These are phyloP conservation scores for Niveomyces coronatus DNA, from an alignment of 2,329 filamentous ascomycete genomes.

Conservation along the genomic window DNA sequence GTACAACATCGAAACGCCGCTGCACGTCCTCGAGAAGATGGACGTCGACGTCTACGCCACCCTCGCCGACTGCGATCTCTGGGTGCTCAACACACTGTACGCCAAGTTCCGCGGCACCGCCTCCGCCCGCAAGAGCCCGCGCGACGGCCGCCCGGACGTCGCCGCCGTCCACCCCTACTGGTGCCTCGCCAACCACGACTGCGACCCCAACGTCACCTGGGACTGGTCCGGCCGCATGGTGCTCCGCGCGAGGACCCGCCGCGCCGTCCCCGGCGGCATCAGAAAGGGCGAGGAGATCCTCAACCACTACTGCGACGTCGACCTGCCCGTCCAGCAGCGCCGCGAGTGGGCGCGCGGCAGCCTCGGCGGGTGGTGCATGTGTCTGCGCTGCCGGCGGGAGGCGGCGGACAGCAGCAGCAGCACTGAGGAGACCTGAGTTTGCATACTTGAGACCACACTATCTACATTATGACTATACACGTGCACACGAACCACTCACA, in stretches of 20 bases:
- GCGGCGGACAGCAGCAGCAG: neutral
- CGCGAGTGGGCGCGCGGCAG: slow-evolving; percentile 85
- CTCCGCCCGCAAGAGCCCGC: slow-evolving; percentile 66
- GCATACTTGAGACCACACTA: too few relatives aligned
- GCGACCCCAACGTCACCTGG: slow-evolving; percentile 90
- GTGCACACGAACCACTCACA: too few relatives aligned
- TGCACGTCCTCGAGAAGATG: slow-evolving; percentile 77
- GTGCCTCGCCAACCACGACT: slow-evolving; percentile 95
- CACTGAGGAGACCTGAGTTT: neutral
- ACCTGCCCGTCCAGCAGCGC: slow-evolving; percentile 64
- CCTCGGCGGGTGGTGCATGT: slow-evolving; percentile 82
- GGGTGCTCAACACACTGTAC: slow-evolving; percentile 86
- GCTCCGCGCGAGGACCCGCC: slow-evolving; percentile 51
- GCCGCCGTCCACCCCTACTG: slow-evolving; percentile 91
- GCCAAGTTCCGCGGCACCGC: slow-evolving; percentile 90
- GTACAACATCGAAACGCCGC: slow-evolving; percentile 61
- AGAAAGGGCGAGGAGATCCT: slow-evolving; percentile 73
- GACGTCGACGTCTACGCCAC: slow-evolving; percentile 63
- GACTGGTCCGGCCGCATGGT: slow-evolving; percentile 78
- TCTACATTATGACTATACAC: too few relatives aligned
- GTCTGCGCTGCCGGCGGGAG: slow-evolving; percentile 70
- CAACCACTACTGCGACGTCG: slow-evolving; percentile 90
- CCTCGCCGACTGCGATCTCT: slow-evolving; percentile 54
- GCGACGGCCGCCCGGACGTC: slow-evolving; percentile 77
- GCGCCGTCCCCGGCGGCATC: slow-evolving; percentile 53